A percentile compares a stretch with the other conserved stretches of the same genome.
These are phyloP conservation scores for Rhododendron molle DNA, from an alignment of 148 eudicot species.

Conservation along the genomic window DNA sequence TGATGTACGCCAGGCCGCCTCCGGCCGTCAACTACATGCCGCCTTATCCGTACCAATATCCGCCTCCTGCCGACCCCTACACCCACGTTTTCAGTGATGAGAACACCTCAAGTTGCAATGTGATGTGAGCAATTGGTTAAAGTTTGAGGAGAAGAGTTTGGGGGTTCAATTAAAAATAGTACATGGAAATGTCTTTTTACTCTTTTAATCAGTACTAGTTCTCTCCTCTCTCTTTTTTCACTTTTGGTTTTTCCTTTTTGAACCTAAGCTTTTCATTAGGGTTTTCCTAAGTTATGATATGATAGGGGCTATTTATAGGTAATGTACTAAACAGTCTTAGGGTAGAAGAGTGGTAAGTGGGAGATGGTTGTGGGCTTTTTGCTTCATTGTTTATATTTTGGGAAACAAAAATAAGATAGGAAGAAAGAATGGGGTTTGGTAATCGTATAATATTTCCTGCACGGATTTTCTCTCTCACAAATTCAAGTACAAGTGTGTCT, in stretches of 20 bases:
- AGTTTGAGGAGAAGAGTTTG: background rate
- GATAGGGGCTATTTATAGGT: background rate
- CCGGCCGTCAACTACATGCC: constrained; percentile 64
- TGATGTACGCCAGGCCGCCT: constrained; percentile 91
- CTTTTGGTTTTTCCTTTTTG: background rate
- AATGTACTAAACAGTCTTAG: background rate
- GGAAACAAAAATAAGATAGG: background rate
- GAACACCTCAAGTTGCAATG: constrained; percentile 75
- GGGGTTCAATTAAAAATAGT: background rate
- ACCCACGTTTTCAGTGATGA: constrained; percentile 72
- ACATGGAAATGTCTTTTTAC: constrained; percentile 9
- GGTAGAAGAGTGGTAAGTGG: constrained; percentile 1
- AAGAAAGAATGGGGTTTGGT: background rate
- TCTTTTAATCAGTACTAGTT: background rate
- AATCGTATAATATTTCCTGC: background rate
- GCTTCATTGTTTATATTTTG: background rate
- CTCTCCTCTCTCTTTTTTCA: background rate
- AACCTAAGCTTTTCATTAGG: background rate
- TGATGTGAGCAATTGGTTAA: constrained; percentile 48
- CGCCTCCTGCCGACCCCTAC: constrained; percentile 63
- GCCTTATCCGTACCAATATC: constrained; percentile 34
- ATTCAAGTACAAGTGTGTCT: background rate
- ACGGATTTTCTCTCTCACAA: too few species aligned
- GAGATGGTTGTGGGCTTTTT: background rate
- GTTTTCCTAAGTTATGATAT: constrained; percentile 2